phyloP scores from a whole-genome alignment of 208 protist species.

The Crithidia expoeki region DNA sequence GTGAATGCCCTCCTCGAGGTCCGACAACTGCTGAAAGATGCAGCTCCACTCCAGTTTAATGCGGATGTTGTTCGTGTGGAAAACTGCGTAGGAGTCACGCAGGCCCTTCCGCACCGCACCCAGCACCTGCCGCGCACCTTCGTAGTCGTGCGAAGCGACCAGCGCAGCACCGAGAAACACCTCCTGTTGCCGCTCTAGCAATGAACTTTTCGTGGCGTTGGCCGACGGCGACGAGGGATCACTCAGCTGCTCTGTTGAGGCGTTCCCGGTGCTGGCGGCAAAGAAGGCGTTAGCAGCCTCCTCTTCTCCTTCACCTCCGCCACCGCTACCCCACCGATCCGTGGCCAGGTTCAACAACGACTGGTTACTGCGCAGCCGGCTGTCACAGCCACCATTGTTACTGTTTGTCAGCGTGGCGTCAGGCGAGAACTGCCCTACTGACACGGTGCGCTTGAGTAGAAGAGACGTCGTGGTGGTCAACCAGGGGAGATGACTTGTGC shows the following conservation, averaged over 20 bases:
- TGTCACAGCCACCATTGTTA: background rate
- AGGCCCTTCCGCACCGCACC: conserved; percentile 51
- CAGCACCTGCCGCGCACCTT: conserved; percentile 62
- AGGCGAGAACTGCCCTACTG: background rate
- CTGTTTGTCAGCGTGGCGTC: background rate
- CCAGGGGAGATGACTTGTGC: background rate
- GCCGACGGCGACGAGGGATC: background rate
- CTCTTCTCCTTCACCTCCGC: too few species aligned
- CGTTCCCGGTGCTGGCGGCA: background rate
- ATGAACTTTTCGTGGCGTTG: conserved; percentile 17
- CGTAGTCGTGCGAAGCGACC: conserved; percentile 55
- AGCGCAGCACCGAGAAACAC: conserved; percentile 69
- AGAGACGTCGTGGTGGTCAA: background rate
- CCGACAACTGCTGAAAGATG: conserved; percentile 84
- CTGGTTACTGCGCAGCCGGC: background rate
- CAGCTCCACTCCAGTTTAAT: conserved; percentile 76
- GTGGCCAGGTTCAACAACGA: conserved; percentile 4
- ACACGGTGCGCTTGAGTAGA: conserved; percentile 1
- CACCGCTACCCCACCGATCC: background rate
- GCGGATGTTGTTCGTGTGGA: conserved; percentile 73
- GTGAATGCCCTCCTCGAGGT: conserved; percentile 85
- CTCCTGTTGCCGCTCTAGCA: conserved; percentile 55
- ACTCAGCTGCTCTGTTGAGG: background rate
- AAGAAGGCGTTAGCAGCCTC: background rate
- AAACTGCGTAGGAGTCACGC: conserved; percentile 68